Percentiles rank a stretch among this genome's conserved stretches.
These are phyloP conservation scores for Viola odorata DNA, from an alignment of 345 rosid genomes.

Conservation along the genomic window DNA sequence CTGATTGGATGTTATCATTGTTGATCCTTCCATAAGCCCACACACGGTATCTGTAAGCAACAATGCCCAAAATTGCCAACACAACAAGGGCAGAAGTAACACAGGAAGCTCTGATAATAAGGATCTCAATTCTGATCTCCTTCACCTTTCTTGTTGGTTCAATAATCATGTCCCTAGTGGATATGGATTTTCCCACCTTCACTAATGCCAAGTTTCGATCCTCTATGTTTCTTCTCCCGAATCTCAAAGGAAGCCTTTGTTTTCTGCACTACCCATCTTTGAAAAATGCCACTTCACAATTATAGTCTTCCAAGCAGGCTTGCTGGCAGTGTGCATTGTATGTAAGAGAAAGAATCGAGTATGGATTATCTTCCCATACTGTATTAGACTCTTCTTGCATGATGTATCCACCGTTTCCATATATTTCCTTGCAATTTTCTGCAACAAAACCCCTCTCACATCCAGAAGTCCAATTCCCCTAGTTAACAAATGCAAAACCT, in stretches of 20 bases:
- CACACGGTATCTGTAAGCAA: not conserved
- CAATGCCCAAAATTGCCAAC: slow-evolving; percentile 4
- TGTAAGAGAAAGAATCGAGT: not conserved
- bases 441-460: slow-evolving; percentile 17
- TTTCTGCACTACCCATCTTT: slow-evolving; percentile 2
- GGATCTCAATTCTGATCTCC: not conserved
- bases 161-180: not conserved
- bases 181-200: slow-evolving; percentile 4
- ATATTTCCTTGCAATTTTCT: slow-evolving; percentile 8
- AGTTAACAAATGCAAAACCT: slow-evolving; percentile 10
- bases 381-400: slow-evolving; percentile 8
- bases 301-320: slow-evolving; percentile 24
- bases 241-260: slow-evolving; percentile 29
- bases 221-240: not conserved
- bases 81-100: not conserved
- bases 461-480: slow-evolving; percentile 14
- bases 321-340: slow-evolving; percentile 9
- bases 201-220: slow-evolving; percentile 9
- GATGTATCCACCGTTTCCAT: not conserved
- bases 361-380: slow-evolving; percentile 12
- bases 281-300: slow-evolving; percentile 28
- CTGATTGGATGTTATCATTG: not conserved
- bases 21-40: slow-evolving; percentile 6
- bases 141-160: not conserved
- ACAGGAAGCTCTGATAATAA: slow-evolving; percentile 2